Evolutionary conservation across 768 basidiomycete species (phyloP), one percentile per base, ranked within the genome.

Genomic region (Amanita brunnescens): DNA sequence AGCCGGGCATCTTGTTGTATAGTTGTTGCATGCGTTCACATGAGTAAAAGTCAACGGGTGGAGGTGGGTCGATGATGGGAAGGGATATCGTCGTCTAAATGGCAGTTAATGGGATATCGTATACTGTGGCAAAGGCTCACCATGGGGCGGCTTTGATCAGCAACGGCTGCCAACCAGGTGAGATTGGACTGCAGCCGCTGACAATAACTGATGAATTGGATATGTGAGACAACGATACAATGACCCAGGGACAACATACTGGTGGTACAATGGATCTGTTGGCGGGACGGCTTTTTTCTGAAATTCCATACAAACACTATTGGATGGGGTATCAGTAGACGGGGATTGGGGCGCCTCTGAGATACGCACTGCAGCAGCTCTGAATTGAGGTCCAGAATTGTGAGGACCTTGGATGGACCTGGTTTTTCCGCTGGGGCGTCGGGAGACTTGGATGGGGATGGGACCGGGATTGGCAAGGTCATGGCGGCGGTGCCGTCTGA

Each of bases 141-240:
- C 34, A 67, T 69, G 59, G 69, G 71, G 44, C 71, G 73, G 39
- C 64, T 71, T 14, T 72, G 73, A 57, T 88, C 85, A 37, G 79
- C 81, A n/a, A 76, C 78, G 16, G 79, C 75, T 41, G 84, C 83
- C 56, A 88, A 64, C 81, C 81, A 88, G 1, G 76, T 69, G 12
- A 90, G 70, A 62, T 89, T 90, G 26, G 80, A 75, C 58, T 88
- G 83, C 35, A 90, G 65, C 43, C 86, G 78, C 10, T 51, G 48
- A 2, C 76, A 64, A 65, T 79, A 88, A 60, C 87, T 88, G 23
- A 57, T 24, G 42, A 20, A 34, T 35, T 52, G 57, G 32, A 44
- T 37, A 51, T 41, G 35, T 47, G 20, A 55, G 37, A 26, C 49
- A 23, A 9, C 2, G 30, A 50, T 33, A 39, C 9, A 43, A 18